Percentiles rank a stretch among this genome's conserved stretches.
phyloP scores from a whole-genome alignment of 345 rosid genomes.

The Eucalyptus cloeziana region DNA sequence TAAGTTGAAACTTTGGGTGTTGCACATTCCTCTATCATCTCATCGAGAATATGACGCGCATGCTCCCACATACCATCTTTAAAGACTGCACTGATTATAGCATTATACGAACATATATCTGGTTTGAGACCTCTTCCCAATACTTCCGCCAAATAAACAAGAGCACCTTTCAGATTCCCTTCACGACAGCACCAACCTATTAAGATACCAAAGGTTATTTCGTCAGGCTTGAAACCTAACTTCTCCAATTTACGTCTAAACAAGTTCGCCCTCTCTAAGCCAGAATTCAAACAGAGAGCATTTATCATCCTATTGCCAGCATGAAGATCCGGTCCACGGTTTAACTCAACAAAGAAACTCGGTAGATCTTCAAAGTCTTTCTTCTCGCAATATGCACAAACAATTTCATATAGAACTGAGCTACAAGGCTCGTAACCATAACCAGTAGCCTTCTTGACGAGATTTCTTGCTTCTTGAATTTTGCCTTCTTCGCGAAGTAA shows the following conservation, averaged over 20 bases:
- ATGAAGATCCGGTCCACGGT: constrained; percentile 21
- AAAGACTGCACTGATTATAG: constrained; percentile 43
- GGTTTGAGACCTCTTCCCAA: constrained; percentile 46
- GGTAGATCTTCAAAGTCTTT: constrained; percentile 63
- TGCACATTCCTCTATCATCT: constrained; percentile 39
- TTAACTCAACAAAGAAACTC: constrained; percentile 34
- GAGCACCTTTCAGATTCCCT: constrained; percentile 39
- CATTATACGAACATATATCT: constrained; percentile 29
- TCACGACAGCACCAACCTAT: constrained; percentile 54
- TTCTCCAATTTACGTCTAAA: constrained; percentile 43
- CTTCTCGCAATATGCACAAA: constrained; percentile 52
- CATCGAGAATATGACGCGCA: constrained; percentile 30
- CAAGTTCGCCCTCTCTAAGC: constrained; percentile 34
- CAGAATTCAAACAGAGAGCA: constrained; percentile 33
- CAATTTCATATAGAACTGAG: constrained; percentile 29
- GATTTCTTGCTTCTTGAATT: constrained; percentile 53
- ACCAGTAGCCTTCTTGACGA: constrained; percentile 38
- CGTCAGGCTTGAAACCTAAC: constrained; percentile 47
- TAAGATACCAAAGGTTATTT: constrained; percentile 54
- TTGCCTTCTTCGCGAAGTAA: constrained; percentile 48
- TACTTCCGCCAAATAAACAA: constrained; percentile 37
- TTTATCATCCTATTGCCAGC: constrained; percentile 51
- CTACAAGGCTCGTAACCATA: constrained; percentile 28
- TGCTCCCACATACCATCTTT: constrained; percentile 44
- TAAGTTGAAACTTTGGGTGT: constrained; percentile 26